A percentile compares a stretch with the other conserved stretches of the same genome.
phyloP scores from a whole-genome alignment of 73 alveolate genomes.

The Paraurostyla sp. region DNA sequence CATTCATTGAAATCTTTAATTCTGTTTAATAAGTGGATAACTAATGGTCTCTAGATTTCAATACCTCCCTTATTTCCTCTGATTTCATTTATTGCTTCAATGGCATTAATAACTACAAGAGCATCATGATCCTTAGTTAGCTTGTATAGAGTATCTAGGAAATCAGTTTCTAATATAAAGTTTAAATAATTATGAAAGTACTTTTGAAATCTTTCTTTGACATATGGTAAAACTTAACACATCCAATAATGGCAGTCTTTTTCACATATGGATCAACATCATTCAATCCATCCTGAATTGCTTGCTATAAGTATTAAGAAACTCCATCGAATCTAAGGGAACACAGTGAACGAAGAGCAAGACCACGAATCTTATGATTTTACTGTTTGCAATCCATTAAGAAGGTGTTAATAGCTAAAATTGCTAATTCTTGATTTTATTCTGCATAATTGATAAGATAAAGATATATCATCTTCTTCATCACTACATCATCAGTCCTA shows the following conservation, averaged over 20 bases:
- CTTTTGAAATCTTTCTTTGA: slow-evolving; percentile 55
- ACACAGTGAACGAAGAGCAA: slow-evolving; percentile 97
- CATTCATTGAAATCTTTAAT: slow-evolving; percentile 97
- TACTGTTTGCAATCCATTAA: slow-evolving; percentile 93
- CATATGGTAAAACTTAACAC: slow-evolving; percentile 93
- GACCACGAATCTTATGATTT: slow-evolving; percentile 97
- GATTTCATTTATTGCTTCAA: slow-evolving; percentile 95
- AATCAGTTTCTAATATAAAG: slow-evolving; percentile 80
- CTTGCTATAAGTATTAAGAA: slow-evolving; percentile 90
- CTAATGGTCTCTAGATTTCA: slow-evolving; percentile 90
- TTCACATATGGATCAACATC: slow-evolving; percentile 99
- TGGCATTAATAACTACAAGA: slow-evolving; percentile 93
- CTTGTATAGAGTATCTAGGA: slow-evolving; percentile 90
- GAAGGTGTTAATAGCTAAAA: slow-evolving; percentile 97
- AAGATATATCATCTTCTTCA: slow-evolving; percentile 98
- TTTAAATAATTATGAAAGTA: background rate
- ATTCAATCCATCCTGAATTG: slow-evolving; percentile 92
- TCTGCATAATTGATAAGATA: slow-evolving; percentile 97
- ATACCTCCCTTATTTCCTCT: slow-evolving; percentile 98
- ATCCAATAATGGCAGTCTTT: slow-evolving; percentile 98
- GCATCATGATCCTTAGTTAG: slow-evolving; percentile 96
- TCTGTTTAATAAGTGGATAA: slow-evolving; percentile 89
- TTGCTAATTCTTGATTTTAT: slow-evolving; percentile 92
- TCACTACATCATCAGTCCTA: slow-evolving; percentile 95
- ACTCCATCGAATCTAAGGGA: slow-evolving; percentile 95